Base-by-base conservation (phyloP, 495 filamentous ascomycete genomes). In the Aspergillus avenaceus region DNA sequence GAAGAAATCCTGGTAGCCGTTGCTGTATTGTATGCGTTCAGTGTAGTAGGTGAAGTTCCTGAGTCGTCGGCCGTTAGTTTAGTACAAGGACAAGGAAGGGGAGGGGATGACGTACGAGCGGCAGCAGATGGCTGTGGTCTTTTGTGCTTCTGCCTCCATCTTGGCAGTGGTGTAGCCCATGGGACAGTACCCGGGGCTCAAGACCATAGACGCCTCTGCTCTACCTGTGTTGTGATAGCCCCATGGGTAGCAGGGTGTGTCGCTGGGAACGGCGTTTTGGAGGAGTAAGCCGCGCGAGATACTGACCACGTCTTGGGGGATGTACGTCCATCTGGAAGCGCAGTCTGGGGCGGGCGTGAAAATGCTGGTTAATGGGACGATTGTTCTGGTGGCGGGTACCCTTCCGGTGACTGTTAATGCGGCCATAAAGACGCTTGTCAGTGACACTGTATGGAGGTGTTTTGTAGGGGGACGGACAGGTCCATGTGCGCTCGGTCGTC, bases 151-250 rank as follows among this genome's bases (percentile, higher is more conserved):
- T 18, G 55, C 41, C 11, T 21, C 38, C 29, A 61, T 22, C 28
- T 52, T 34, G 19, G 54, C 54, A 7, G 58, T 47, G 36, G 51
- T 58, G 34, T 61, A 61, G 21, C 58, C 58, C 1, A 7, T n/a
- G 22, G 58, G 54, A 40, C 58, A 61, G 21, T 26, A 55, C 3
- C 55, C 58, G 18, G 58, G 58, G 18, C 58, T 61, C 42, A 49
- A 61, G 2, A 48, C 38, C 5, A 31, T 18, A 5, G 41, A 6
- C 0, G 43, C 32, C 12, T 24, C 4, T 1, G 11, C 13, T 42
- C 51, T 43, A 6, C 45, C 58, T 6, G 24, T 24, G 5, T 55
- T 42, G 5, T 12, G 29, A 18, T 50, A 61, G 7, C 54, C 52
- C 5, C 47, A 38, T 1, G 58, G 58, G 8, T 58, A 58, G 27